phyloP scores from a whole-genome alignment of 1,284 basidiomycete species.

The Takashimella tepidaria region DNA sequence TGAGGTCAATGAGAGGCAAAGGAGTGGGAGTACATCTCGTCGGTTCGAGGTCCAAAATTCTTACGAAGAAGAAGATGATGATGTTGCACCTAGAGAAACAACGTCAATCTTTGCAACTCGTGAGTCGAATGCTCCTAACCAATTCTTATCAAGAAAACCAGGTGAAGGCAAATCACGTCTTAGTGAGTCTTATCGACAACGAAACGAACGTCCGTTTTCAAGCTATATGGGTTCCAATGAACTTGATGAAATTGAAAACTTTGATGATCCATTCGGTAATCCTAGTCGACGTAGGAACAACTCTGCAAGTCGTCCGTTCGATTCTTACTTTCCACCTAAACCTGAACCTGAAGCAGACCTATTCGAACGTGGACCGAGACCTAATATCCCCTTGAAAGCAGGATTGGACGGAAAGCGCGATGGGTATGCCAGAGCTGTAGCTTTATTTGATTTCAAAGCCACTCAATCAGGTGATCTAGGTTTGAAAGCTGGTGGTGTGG shows the following conservation, averaged over 20 bases:
- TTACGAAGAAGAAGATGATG: not conserved
- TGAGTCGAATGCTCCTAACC: not conserved
- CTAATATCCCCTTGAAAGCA: constrained; percentile 12
- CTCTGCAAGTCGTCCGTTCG: constrained; percentile 7
- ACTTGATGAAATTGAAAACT: not conserved
- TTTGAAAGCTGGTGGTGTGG: constrained; percentile 77
- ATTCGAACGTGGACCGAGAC: constrained; percentile 2
- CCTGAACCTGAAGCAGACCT: not conserved
- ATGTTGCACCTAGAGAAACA: not conserved
- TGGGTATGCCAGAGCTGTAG: constrained; percentile 62
- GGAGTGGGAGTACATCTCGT: not conserved
- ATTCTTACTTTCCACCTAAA: constrained; percentile 5
- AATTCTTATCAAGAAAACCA: not conserved
- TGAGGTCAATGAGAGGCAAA: constrained; percentile 1
- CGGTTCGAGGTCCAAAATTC: not conserved
- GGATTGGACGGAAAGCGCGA: constrained; percentile 26
- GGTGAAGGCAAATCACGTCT: not conserved
- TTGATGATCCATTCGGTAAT: not conserved
- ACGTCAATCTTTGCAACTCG: not conserved
- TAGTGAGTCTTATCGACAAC: not conserved
- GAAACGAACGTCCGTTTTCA: constrained; percentile 8
- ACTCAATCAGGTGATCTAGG: constrained; percentile 74
- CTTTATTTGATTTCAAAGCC: constrained; percentile 69
- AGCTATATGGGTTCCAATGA: not conserved
- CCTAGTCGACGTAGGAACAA: not conserved